Percentiles rank a stretch among this genome's conserved stretches.
These are phyloP conservation scores for Francoa sonchifolia DNA, from an alignment of 441 rosid genomes.

Conservation along the genomic window DNA sequence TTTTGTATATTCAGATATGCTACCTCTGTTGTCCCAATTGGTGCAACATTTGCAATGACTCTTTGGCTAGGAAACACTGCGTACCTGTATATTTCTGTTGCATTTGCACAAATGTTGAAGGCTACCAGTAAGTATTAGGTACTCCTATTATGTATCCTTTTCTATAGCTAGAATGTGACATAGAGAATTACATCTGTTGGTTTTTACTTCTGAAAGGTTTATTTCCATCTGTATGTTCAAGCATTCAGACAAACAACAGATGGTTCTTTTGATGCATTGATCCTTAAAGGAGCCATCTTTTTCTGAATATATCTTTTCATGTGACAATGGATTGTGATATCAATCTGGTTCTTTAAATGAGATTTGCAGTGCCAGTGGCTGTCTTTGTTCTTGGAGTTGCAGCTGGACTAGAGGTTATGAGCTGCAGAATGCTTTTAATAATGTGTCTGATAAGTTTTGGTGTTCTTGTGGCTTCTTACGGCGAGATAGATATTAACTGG, in stretches of 20 bases:
- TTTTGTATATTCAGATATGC: constrained; percentile 44
- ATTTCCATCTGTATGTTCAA: too few relatives aligned
- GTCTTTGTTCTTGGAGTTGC: constrained; percentile 88
- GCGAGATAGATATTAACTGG: constrained; percentile 78
- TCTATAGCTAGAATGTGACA: not conserved
- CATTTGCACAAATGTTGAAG: constrained; percentile 95
- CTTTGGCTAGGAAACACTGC: constrained; percentile 98
- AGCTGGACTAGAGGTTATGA: constrained; percentile 87
- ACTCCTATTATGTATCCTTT: not conserved
- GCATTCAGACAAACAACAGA: too few relatives aligned
- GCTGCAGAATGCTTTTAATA: constrained; percentile 82
- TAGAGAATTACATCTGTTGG: not conserved
- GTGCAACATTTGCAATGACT: constrained; percentile 91
- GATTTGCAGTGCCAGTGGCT: constrained; percentile 91
- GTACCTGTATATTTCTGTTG: constrained; percentile 85
- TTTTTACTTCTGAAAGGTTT: not conserved
- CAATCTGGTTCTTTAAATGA: constrained; percentile 15
- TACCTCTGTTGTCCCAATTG: constrained; percentile 84
- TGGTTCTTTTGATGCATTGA: too few relatives aligned
- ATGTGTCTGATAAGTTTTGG: constrained; percentile 93
- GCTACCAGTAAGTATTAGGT: constrained; percentile 57
- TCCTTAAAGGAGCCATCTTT: not conserved
- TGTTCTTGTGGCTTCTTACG: constrained; percentile 89
- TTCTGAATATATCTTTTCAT: not conserved
- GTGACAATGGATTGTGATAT: constrained; percentile 1